A percentile compares a stretch with the other conserved stretches of the same genome.
Conservation (phyloP, 495 filamentous ascomycete species). For the Thozetella sp. region DNA sequence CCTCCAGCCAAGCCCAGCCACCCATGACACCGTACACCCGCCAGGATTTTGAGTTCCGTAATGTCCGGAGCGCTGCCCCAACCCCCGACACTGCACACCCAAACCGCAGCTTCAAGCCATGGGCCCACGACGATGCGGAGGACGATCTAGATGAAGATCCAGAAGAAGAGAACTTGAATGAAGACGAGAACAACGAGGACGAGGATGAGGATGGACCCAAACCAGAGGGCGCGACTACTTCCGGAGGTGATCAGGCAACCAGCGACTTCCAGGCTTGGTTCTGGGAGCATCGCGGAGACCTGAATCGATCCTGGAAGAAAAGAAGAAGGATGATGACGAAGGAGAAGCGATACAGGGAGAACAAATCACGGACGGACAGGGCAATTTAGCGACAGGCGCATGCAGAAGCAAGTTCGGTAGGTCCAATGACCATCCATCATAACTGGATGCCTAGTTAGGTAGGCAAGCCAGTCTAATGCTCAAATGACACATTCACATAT, state of each 20-base stretch:
- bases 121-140: constrained; percentile 40
- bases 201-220: constrained; percentile 31
- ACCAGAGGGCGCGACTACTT: too few relatives aligned
- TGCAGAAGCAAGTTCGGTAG: too few relatives aligned
- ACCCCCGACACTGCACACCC: constrained; percentile 92
- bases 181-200: constrained; percentile 24
- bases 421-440: too few relatives aligned
- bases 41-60: constrained; percentile 72
- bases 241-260: constrained; percentile 25
- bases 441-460: too few relatives aligned
- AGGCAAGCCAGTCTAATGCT: too few relatives aligned
- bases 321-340: constrained; percentile 79
- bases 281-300: constrained; percentile 87
- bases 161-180: constrained; percentile 28
- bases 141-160: constrained; percentile 40
- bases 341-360: constrained; percentile 85
- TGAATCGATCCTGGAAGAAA: constrained; percentile 91
- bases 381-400: too few relatives aligned
- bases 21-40: constrained; percentile 83
- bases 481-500: too few relatives aligned
- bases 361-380: constrained; percentile 59
- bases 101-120: constrained; percentile 53
- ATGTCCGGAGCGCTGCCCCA: constrained; percentile 81
- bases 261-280: constrained; percentile 88
- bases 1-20: constrained; percentile 40